Percentiles rank a stretch among this genome's conserved stretches.
Conservation (phyloP, 2,329 filamentous ascomycete species). For the Dactylella cylindrospora region DNA sequence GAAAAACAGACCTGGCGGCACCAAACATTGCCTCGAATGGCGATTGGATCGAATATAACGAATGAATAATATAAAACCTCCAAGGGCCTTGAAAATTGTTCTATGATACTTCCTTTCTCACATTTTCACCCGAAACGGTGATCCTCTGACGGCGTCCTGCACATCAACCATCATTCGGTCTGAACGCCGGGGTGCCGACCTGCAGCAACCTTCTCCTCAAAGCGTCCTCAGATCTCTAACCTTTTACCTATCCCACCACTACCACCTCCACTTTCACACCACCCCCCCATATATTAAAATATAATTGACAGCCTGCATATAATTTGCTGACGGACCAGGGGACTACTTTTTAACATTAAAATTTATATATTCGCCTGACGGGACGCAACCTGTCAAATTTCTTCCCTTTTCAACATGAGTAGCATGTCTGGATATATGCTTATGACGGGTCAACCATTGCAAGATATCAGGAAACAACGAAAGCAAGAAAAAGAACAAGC, state of each 20-base stretch:
- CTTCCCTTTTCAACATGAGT: slow-evolving; percentile 34
- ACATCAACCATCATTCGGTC: slow-evolving; percentile 28
- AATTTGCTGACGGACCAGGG: slow-evolving; percentile 34
- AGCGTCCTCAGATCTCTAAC: no score
- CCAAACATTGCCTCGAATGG: slow-evolving; percentile 27
- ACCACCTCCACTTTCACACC: no score
- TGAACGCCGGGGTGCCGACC: slow-evolving; percentile 34
- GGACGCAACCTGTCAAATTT: slow-evolving; percentile 37
- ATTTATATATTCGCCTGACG: slow-evolving; percentile 43
- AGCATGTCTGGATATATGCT: slow-evolving; percentile 45
- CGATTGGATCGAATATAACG: slow-evolving; percentile 12
- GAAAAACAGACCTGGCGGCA: slow-evolving; percentile 21
- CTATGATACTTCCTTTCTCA: slow-evolving; percentile 29
- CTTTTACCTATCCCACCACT: no score
- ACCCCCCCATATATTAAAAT: slow-evolving; percentile 10
- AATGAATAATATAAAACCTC: slow-evolving; percentile 28
- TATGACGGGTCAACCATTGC: slow-evolving; percentile 28
- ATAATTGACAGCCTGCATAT: slow-evolving; percentile 40
- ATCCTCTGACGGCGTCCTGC: slow-evolving; percentile 27
- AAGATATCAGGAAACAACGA: slow-evolving; percentile 40
- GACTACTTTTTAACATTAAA: slow-evolving; percentile 35
- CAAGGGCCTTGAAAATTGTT: slow-evolving; percentile 5
- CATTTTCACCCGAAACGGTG: slow-evolving; percentile 38
- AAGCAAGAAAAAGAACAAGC: slow-evolving; percentile 36
- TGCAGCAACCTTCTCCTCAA: slow-evolving; percentile 36